phyloP scores from a whole-genome alignment of 805 yeast species.

The Lipomyces lipofer region DNA sequence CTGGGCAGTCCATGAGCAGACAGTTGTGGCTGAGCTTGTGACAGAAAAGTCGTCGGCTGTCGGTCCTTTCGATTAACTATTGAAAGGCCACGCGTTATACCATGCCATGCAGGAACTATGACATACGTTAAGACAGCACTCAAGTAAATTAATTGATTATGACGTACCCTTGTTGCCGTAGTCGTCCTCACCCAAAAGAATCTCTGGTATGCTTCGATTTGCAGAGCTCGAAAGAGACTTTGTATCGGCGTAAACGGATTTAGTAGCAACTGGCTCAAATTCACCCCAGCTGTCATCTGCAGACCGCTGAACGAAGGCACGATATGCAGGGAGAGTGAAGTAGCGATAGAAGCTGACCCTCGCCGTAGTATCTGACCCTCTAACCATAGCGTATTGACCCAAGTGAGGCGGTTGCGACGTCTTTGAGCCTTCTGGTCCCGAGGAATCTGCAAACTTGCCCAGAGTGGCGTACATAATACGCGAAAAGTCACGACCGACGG shows the following conservation, averaged over 20 bases:
- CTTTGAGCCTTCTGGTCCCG: conserved; percentile 34
- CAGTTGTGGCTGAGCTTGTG: no score
- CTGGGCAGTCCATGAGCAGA: not conserved
- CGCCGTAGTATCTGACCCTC: conserved; percentile 72
- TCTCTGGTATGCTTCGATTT: no score
- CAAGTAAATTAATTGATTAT: no score
- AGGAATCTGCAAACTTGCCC: conserved; percentile 50
- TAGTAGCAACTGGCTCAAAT: conserved; percentile 27
- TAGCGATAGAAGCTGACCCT: conserved; percentile 71
- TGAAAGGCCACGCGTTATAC: not conserved
- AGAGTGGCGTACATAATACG: conserved; percentile 54
- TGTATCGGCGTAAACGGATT: not conserved
- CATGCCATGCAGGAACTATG: conserved; percentile 9
- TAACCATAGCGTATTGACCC: conserved; percentile 48
- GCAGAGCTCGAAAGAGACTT: not conserved
- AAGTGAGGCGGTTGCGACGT: conserved; percentile 37
- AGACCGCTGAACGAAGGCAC: conserved; percentile 38
- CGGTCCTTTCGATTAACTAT: not conserved
- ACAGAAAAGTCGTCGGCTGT: no score
- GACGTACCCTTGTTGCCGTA: conserved; percentile 1
- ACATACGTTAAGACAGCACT: not conserved
- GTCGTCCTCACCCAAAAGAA: not conserved
- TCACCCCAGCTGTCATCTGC: conserved; percentile 37
- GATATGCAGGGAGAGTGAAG: conserved; percentile 48
- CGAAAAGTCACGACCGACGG: conserved; percentile 58